Conservation (phyloP, 805 yeast genomes). For the Clavispora carvajalis region DNA sequence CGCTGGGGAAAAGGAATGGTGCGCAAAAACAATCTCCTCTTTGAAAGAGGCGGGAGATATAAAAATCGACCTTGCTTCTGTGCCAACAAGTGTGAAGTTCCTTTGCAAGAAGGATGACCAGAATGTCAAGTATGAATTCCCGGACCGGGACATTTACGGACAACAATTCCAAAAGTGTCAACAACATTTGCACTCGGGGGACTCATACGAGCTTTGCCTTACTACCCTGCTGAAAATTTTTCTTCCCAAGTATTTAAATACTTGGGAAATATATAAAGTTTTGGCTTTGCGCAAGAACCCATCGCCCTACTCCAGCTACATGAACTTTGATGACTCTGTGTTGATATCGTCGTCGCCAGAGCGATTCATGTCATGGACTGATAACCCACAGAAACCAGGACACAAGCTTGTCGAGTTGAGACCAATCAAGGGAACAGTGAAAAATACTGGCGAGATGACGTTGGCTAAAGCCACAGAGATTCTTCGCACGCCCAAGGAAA, state of each 20-base stretch:
- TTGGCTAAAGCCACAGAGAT: conserved; percentile 56
- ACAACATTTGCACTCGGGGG: conserved; percentile 65
- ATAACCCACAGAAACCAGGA: conserved; percentile 20
- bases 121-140: conserved; percentile 37
- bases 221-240: conserved; percentile 67
- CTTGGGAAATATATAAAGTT: conserved; percentile 80
- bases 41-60: conserved; percentile 6
- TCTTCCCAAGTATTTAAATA: conserved; percentile 42
- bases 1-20: conserved; percentile 35
- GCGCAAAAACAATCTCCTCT: conserved; percentile 14
- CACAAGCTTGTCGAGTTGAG: conserved; percentile 63
- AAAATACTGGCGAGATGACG: conserved; percentile 51
- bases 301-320: conserved; percentile 83
- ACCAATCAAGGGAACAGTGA: conserved; percentile 96
- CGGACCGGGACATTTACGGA: conserved; percentile 50
- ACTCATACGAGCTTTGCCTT: conserved; percentile 89
- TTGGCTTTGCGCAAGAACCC: conserved; percentile 68
- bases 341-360: conserved; percentile 92
- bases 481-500: conserved; percentile 80
- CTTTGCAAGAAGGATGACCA: conserved; percentile 19
- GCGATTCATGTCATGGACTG: conserved; percentile 77
- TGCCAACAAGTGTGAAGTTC: conserved; percentile 22
- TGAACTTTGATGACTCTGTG: conserved; percentile 60
- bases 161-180: conserved; percentile 60
- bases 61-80: conserved; percentile 14